Evolutionary conservation across 306 rosid species (phyloP).

Genomic region (Oemleria cerasiformis): DNA sequence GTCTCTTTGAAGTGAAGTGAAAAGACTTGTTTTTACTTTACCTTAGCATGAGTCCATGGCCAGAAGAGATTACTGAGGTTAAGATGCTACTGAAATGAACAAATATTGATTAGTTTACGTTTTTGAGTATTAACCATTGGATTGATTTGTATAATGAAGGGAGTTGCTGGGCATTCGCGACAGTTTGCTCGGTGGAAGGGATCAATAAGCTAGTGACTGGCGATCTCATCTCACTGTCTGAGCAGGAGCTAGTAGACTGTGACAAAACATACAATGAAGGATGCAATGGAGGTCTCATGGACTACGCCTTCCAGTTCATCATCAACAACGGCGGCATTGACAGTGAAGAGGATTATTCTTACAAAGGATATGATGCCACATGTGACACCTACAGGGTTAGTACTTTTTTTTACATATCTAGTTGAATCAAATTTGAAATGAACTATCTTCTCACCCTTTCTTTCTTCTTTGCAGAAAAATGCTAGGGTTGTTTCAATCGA

Average conservation of each 20-base stretch:
- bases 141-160: constrained; percentile 37
- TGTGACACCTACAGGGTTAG: constrained; percentile 67
- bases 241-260: constrained; percentile 87
- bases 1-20: too few species aligned
- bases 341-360: constrained; percentile 80
- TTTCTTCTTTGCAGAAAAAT: constrained; percentile 52
- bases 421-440: neutral
- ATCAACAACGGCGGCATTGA: constrained; percentile 83
- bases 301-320: constrained; percentile 69
- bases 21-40: neutral
- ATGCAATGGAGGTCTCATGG: constrained; percentile 83
- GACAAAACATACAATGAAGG: constrained; percentile 70
- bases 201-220: constrained; percentile 82
- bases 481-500: constrained; percentile 74
- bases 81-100: too few species aligned
- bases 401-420: neutral
- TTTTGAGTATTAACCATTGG: neutral
- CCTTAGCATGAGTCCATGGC: neutral
- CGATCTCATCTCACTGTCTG: constrained; percentile 64
- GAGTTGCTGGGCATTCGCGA: constrained; percentile 95
- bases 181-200: constrained; percentile 72
- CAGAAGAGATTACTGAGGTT: neutral
- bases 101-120: too few species aligned
- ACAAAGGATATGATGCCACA: constrained; percentile 41
- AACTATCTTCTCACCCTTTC: neutral